phyloP scores from a whole-genome alignment of 441 rosid species.

The Iberis amara region DNA sequence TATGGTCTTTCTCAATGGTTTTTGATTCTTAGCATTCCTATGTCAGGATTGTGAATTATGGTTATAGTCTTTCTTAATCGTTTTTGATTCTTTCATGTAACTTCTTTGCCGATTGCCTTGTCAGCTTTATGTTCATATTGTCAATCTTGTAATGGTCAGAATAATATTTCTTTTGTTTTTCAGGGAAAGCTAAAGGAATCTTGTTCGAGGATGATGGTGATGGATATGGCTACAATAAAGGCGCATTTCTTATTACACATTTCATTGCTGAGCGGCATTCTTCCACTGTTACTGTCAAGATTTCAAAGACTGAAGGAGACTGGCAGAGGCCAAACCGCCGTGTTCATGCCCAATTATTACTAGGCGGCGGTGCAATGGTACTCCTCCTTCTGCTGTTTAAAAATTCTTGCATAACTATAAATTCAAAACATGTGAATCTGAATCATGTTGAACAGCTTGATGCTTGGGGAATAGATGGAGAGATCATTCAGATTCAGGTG shows the following conservation, averaged over 20 bases:
- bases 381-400: constrained; percentile 13
- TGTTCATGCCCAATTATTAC: constrained; percentile 59
- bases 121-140: constrained; percentile 8
- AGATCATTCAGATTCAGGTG: constrained; percentile 46
- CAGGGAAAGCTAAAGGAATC: constrained; percentile 77
- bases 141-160: not conserved
- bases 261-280: constrained; percentile 61
- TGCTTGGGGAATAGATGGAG: constrained; percentile 90
- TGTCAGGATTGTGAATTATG: too few relatives aligned
- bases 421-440: constrained; percentile 18
- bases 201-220: constrained; percentile 89
- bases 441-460: constrained; percentile 49
- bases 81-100: not conserved
- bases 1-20: too few relatives aligned
- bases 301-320: constrained; percentile 67
- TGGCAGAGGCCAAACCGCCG: constrained; percentile 90
- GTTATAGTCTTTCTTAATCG: too few relatives aligned
- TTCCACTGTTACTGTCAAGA: constrained; percentile 57
- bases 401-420: not conserved
- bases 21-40: too few relatives aligned
- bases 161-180: constrained; percentile 13
- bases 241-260: constrained; percentile 58
- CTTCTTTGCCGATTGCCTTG: constrained; percentile 3
- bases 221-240: constrained; percentile 71
- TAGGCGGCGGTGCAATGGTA: constrained; percentile 89